Evolutionary conservation across 257 asterid genomes (phyloP), one percentile per base, ranked within the genome.

Genomic region (Ilex asprella): DNA sequence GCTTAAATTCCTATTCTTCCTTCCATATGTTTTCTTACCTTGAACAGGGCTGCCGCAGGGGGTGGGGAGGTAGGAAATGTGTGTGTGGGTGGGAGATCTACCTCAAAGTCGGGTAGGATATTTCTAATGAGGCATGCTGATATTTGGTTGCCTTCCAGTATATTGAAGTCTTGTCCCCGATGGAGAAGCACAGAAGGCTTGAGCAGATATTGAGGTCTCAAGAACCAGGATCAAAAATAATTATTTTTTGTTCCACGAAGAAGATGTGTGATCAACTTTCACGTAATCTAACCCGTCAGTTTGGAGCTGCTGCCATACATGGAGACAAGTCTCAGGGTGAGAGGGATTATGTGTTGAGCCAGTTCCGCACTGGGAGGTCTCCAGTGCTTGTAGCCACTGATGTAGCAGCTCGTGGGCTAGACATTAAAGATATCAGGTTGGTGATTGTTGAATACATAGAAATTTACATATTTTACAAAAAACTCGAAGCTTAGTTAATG

Each of bases 341-440:
- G 78, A 87, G 99, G 78, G 99, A 93, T 76, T 70, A 81, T 65
- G 94, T 87, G 68, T 76, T 93, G 83, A 87, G 60, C 76, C 95
- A 93, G 84, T 93, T 93, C 52, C 94, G 94, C 53, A 65, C 68
- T 21, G 99, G 97, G 66, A 86, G 84, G 75, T 80, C 92, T 59
- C 97, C 96, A 2, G 75, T 93, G 55, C 97, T 93, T 64, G 99
- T 93, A 27, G 99, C 99, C 60, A 93, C 97, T 60, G 99, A 93
- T 84, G 99, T 93, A 39, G 97, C 99, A 62, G 97, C 99, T 55
- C 96, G 99, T 63, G 99, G 99, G 71, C 80, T 93, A 62, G 99
- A 93, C 77, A 76, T 93, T 55, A 93, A 93, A 78, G 99, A 93
- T 82, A 87, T 93, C 81, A 89, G 96, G 97, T 93, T 56, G 32